Evolutionary conservation across 345 rosid species (phyloP), one percentile per base, ranked within the genome.

Genomic region (Euphorbia peplus): DNA sequence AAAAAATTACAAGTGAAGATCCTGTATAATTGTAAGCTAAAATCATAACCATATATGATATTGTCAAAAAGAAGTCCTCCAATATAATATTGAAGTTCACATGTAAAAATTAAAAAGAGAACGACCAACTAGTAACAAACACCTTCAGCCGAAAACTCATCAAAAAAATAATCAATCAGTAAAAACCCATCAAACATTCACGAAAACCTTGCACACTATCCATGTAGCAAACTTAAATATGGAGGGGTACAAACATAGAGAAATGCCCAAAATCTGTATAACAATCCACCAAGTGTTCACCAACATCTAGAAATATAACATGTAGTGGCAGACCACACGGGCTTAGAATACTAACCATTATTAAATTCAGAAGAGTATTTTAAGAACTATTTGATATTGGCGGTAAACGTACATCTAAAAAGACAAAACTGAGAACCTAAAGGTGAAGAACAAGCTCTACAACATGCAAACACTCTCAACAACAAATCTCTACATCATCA

Each of bases 361-460:
- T 55, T 5, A 25, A 18, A 55, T 25, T 28, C n/a, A 9, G 8
- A 57, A 12, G 35, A 57, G n/a, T 10, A 19, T 39, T 5, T 11
- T 11, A n/a, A n/a, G n/a, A n/a, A n/a, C n/a, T n/a, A n/a, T n/a
- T n/a, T n/a, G n/a, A n/a, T n/a, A n/a, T n/a, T n/a, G n/a, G n/a
- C n/a, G n/a, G n/a, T 39, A 12, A 19, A 22, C 19, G 29, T 24
- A 41, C 9, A 61, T 10, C 16, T 14, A 39, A 14, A 19, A 44
- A 61, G 12, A 10, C 4, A 39, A 11, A 2, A 5, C 24, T 11
- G 21, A 42, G 14, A 62, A 24, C 26, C 3, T 63, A 12, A 15
- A 63, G 14, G 37, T 63, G n/a, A 39, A 63, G 25, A 42, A 25
- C 63, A 22, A 63, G 50, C 39, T 41, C 66, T 42, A 62, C 29